These are phyloP conservation scores for Chaetomium sp. DNA, from an alignment of 2,329 filamentous ascomycete genomes.

Conservation along the genomic window DNA sequence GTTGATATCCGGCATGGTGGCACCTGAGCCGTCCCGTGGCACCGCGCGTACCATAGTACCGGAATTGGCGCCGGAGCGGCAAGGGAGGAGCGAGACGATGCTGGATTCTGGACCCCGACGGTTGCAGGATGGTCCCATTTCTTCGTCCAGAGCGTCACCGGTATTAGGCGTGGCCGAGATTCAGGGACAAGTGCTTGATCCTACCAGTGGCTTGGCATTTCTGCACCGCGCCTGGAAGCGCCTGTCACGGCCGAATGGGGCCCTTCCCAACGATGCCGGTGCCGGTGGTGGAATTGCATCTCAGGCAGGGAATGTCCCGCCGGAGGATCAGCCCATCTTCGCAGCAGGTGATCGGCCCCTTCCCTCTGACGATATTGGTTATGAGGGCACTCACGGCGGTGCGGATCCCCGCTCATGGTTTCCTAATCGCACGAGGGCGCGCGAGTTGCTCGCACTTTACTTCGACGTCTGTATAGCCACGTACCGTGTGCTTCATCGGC, in stretches of 20 bases:
- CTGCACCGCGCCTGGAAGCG: slow-evolving; percentile 11
- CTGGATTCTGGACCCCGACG: background rate
- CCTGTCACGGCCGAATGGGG: slow-evolving; percentile 7
- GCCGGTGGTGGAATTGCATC: background rate
- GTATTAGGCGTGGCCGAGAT: slow-evolving; percentile 6
- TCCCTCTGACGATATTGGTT: background rate
- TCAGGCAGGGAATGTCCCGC: background rate
- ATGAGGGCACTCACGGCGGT: too few relatives aligned
- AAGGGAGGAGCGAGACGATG: background rate
- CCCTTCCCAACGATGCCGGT: background rate
- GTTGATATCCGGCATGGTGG: background rate
- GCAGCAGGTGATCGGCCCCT: slow-evolving; percentile 6
- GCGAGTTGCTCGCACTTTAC: slow-evolving; percentile 7
- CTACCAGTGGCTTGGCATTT: slow-evolving; percentile 4
- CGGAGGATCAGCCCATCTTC: slow-evolving; percentile 5
- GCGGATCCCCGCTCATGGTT: background rate
- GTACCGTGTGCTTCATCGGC: background rate
- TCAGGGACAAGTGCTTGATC: slow-evolving; percentile 5
- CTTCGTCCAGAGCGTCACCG: slow-evolving; percentile 5
- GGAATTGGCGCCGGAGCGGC: background rate
- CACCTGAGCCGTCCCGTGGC: background rate
- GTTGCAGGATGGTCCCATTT: background rate
- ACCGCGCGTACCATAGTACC: background rate
- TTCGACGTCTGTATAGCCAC: slow-evolving; percentile 13
- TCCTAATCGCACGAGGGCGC: background rate